A percentile compares a stretch with the other conserved stretches of the same genome.
phyloP scores from a whole-genome alignment of 768 basidiomycete genomes.

The Pholiota conissans region DNA sequence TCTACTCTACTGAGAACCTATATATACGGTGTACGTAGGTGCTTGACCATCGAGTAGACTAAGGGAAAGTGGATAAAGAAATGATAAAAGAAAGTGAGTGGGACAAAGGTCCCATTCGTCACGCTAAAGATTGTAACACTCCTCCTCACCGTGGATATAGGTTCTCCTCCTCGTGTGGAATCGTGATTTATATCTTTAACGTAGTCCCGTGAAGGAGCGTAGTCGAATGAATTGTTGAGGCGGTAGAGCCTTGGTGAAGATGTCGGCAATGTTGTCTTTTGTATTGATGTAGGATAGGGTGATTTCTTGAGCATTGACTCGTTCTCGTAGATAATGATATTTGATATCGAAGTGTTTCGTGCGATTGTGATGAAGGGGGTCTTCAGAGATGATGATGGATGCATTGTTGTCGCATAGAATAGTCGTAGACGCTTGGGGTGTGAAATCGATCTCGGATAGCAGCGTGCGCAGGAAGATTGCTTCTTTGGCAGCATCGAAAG shows the following conservation, averaged over 20 bases:
- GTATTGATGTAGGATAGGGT: conserved; percentile 28
- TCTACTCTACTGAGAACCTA: no score
- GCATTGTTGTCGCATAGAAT: conserved; percentile 31
- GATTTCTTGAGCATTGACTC: conserved; percentile 23
- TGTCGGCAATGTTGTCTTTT: conserved; percentile 32
- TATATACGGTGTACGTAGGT: no score
- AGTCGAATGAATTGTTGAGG: conserved; percentile 21
- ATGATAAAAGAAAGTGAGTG: no score
- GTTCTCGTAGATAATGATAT: conserved; percentile 37
- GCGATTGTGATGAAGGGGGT: conserved; percentile 27
- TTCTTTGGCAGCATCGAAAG: conserved; percentile 1
- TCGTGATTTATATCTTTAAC: conserved; percentile 15
- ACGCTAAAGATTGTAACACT: conserved; percentile 1
- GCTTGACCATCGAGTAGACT: no score
- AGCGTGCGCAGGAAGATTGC: conserved; percentile 1
- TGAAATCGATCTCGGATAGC: not conserved
- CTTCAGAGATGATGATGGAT: conserved; percentile 29
- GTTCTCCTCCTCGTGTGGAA: conserved; percentile 12
- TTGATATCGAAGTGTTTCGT: conserved; percentile 41
- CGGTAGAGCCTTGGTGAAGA: conserved; percentile 44
- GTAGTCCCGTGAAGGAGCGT: conserved; percentile 12
- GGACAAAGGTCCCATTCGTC: no score
- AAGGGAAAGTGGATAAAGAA: no score
- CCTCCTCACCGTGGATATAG: not conserved
- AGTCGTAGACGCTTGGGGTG: not conserved